Conservation (phyloP, 148 eudicot species). For the Rhododendron griersonianum region DNA sequence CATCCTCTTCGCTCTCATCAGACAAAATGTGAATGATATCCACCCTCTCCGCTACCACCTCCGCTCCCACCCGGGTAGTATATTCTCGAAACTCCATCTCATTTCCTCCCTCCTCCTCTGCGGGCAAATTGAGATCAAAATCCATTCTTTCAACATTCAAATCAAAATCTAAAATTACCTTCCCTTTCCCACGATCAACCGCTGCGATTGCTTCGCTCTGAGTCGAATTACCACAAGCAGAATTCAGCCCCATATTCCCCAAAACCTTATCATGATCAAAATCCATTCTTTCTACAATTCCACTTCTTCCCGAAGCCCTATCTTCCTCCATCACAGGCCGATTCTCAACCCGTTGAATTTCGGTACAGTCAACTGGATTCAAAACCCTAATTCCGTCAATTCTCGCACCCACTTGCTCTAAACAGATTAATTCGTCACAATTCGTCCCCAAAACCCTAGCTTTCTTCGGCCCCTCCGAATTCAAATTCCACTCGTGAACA, state of each 20-base stretch:
- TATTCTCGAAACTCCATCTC: background rate
- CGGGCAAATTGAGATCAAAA: conserved; percentile 20
- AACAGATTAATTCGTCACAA: conserved; percentile 2
- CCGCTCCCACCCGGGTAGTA: background rate
- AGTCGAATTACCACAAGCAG: background rate
- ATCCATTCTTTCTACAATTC: background rate
- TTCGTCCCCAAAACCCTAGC: background rate
- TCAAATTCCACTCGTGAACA: background rate
- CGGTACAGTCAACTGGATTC: background rate
- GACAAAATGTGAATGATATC: conserved; percentile 20
- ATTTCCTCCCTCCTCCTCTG: background rate
- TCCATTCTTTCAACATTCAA: background rate
- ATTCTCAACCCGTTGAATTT: background rate
- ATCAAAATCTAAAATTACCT: background rate
- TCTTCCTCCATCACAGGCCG: background rate
- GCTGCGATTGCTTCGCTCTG: background rate
- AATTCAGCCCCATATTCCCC: background rate
- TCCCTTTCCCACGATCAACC: background rate
- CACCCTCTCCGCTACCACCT: background rate
- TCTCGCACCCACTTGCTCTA: background rate
- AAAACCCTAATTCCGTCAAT: background rate
- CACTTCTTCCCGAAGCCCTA: background rate
- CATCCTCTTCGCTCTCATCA: conserved; percentile 15
- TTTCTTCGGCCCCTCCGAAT: conserved; percentile 12
- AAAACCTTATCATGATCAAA: background rate